Conservation (phyloP, 192 early-diverging fungal genomes). For the Oehlia diaphana region DNA sequence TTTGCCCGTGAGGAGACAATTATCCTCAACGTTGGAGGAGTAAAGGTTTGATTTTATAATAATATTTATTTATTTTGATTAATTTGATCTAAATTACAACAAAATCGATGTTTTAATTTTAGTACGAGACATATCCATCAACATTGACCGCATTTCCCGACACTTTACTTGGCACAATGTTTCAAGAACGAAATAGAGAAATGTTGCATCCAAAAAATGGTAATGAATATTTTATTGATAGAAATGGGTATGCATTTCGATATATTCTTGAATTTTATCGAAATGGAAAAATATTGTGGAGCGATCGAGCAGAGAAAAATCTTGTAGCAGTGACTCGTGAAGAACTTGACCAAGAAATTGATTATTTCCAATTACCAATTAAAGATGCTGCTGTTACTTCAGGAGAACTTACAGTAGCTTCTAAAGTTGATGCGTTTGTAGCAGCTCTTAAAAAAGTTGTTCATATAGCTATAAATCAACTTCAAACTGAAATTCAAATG, state of each 20-base stretch:
- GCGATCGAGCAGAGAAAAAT: slow-evolving; percentile 1
- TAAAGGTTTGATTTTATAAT: background rate
- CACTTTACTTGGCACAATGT: slow-evolving; percentile 22
- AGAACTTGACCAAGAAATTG: slow-evolving; percentile 14
- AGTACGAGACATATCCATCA: slow-evolving; percentile 17
- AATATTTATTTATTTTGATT: background rate
- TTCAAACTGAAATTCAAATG: slow-evolving; percentile 1
- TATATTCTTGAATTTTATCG: slow-evolving; percentile 24
- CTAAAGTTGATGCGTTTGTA: slow-evolving; percentile 19
- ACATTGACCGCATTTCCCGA: slow-evolving; percentile 18
- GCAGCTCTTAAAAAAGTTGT: slow-evolving; percentile 8
- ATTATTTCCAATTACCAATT: slow-evolving; percentile 19
- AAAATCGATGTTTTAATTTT: background rate
- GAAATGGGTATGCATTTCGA: slow-evolving; percentile 25
- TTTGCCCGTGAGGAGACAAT: slow-evolving; percentile 3
- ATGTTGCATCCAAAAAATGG: slow-evolving; percentile 5
- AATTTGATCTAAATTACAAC: background rate
- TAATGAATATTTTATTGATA: slow-evolving; percentile 29
- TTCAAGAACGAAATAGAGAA: slow-evolving; percentile 10
- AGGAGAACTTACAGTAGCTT: background rate
- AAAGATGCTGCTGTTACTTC: background rate
- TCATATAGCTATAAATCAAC: background rate
- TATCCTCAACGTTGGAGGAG: slow-evolving; percentile 16
- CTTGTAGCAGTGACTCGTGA: background rate
- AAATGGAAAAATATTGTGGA: slow-evolving; percentile 22